A percentile compares a stretch with the other conserved stretches of the same genome.
Conservation (phyloP, 2,329 filamentous ascomycete species). For the Beauveria australis region DNA sequence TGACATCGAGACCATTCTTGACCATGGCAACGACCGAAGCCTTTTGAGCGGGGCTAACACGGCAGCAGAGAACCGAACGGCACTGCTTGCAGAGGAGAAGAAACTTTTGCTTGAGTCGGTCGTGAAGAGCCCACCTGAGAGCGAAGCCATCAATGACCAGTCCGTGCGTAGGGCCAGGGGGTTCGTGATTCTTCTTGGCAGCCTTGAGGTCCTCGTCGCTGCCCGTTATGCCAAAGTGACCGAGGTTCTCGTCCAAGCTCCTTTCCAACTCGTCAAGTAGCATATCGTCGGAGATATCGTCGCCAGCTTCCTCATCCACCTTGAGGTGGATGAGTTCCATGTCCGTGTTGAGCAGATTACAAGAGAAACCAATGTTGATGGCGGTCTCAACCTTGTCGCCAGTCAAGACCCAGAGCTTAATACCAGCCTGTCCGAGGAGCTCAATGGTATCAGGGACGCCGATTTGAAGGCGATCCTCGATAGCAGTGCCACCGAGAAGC, state of each 20-base stretch:
- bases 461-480: conserved; percentile 93
- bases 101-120: conserved; percentile 82
- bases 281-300: conserved; percentile 36
- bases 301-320: conserved; percentile 62
- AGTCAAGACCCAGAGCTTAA: conserved; percentile 97
- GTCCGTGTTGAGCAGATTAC: conserved; percentile 92
- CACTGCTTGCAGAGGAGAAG: conserved; percentile 93
- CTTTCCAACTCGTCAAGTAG: conserved; percentile 53
- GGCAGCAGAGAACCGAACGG: conserved; percentile 91
- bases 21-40: conserved; percentile 96
- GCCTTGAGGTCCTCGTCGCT: conserved; percentile 74
- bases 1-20: conserved; percentile 87
- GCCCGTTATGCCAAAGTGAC: conserved; percentile 69
- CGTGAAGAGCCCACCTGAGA: conserved; percentile 77
- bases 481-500: conserved; percentile 87
- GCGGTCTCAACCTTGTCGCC: conserved; percentile 98
- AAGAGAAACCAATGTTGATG: conserved; percentile 99
- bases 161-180: conserved; percentile 81
- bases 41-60: conserved; percentile 94
- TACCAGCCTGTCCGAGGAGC: conserved; percentile 82
- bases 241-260: conserved; percentile 66
- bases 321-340: conserved; percentile 95
- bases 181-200: conserved; percentile 75
- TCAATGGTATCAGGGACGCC: conserved; percentile 94
- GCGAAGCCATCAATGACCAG: conserved; percentile 94